phyloP scores from a whole-genome alignment of 176 grass and related monocot genomes.

The Oryza meridionalis region DNA sequence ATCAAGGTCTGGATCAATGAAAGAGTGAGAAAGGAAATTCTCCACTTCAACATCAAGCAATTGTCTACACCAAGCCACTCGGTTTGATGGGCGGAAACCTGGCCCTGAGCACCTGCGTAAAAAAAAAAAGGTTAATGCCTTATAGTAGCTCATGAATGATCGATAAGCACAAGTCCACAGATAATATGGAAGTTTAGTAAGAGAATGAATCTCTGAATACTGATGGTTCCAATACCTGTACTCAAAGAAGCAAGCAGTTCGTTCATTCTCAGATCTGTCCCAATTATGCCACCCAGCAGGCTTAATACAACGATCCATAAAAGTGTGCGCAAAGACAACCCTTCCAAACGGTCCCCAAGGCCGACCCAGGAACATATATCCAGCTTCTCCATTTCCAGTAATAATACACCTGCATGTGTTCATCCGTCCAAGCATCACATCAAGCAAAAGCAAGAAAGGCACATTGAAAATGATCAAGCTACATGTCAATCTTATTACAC shows the following conservation, averaged over 20 bases:
- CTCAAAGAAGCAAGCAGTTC: constrained; percentile 95
- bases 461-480: constrained; percentile 24
- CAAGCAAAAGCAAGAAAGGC: not conserved
- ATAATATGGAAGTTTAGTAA: not conserved
- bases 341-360: constrained; percentile 96
- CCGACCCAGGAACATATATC: constrained; percentile 86
- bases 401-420: constrained; percentile 67
- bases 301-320: constrained; percentile 87
- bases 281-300: constrained; percentile 94
- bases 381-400: constrained; percentile 76
- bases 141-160: not conserved
- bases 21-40: constrained; percentile 74
- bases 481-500: not conserved
- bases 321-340: constrained; percentile 94
- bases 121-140: constrained; percentile 32
- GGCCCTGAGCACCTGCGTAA: constrained; percentile 79
- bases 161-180: not conserved
- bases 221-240: constrained; percentile 60
- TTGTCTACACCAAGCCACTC: constrained; percentile 85
- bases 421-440: constrained; percentile 13
- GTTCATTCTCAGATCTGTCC: constrained; percentile 91
- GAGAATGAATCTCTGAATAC: not conserved
- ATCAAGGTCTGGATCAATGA: constrained; percentile 74
- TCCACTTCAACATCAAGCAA: constrained; percentile 86
- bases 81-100: constrained; percentile 54